Base-by-base conservation (phyloP, 1,284 basidiomycete genomes). In the Peniophora sp. region DNA sequence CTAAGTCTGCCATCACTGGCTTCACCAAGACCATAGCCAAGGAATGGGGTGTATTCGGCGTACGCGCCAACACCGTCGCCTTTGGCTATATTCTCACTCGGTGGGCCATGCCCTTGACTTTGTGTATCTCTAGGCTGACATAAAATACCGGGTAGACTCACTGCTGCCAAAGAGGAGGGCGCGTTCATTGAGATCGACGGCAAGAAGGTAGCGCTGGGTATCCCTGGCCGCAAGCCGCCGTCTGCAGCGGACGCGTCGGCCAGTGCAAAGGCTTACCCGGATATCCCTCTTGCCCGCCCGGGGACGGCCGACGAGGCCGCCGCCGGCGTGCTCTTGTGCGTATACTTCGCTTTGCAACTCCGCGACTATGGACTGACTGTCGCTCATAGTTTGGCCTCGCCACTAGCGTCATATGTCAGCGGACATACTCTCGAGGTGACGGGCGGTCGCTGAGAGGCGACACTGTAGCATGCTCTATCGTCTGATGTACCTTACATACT, bases 1-100 rank as follows among this genome's bases (percentile, higher is more conserved):
- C 86, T 50, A 92, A 91, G 62, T 70, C 87, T 15, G 88, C 83
- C 11, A 80, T 91, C 23, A 60, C 84, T 49, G 90, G 90, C 27
- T 68, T 92, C 51, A 88, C 88, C 37, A 92, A 92, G 72, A 92
- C 89, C 14, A 81, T 89, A 57, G 83, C 84, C 47, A 93, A 92
- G 66, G 90, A 93, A 64, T 93, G 89, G 90, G 90, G 91, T 51
- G 65, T 72, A 5, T 92, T 87, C 64, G 84, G 84, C 58, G 88
- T 92, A 10, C 82, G 88, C 47, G 83, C 85, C 44, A 92, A 92
- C 69, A 85, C 85, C 2, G 71, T 92, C 45, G 90, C 90, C 9
- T 92, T 83, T 57, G 88, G 88, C 27, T 75, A 79, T 53, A 80
- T 91, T 48, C 79, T 85, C 61, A 89, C 88, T 12, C 70, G 86